Evolutionary conservation across 176 grass and related monocot genomes (phyloP), one percentile per base, ranked within the genome.

Genomic region (Oryza glumipatula): DNA sequence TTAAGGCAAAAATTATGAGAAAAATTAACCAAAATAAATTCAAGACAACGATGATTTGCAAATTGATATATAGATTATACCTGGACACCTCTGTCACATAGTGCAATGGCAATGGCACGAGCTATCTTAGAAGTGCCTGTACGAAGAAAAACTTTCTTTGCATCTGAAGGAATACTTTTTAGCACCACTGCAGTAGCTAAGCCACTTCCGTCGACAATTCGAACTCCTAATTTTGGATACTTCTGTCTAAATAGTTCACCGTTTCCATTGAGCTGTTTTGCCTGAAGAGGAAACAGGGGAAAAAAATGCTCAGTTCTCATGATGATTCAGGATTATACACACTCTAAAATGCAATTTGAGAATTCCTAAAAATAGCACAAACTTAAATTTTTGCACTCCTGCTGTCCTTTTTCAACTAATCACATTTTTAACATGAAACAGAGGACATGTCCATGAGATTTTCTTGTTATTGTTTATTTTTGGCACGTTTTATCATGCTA

Each of bases 141-240:
- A 60, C 68, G 76, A 65, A 98, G 83, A 67, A 94, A 73, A 85
- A 98, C 86, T 84, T 90, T 84, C 30, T 80, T 90, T 87, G 88
- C 83, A 47, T 90, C 93, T 36, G 14, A 65, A 78, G 96, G 89
- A 72, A 98, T 85, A 63, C 85, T 86, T 47, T 87, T 89, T 52
- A 95, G 71, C 44, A 92, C 86, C 39, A 98, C 86, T 13, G 91
- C 93, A n/a, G 88, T 83, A 39, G 93, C 93, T 89, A 98, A 89
- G 64, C 91, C 91, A 88, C 89, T 95, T 80, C 93, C 96, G 45
- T 98, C 93, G n/a, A 95, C 75, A 76, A 98, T 78, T 84, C 84
- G 91, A 70, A 91, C 67, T 89, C 66, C 83, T 72, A 98, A 79
- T 81, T 95, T 90, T 47, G 93, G 93, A 73, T 98, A 82, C 68